Conservation (phyloP, 1,284 basidiomycete genomes). For the Pseudozyma flocculosa region DNA sequence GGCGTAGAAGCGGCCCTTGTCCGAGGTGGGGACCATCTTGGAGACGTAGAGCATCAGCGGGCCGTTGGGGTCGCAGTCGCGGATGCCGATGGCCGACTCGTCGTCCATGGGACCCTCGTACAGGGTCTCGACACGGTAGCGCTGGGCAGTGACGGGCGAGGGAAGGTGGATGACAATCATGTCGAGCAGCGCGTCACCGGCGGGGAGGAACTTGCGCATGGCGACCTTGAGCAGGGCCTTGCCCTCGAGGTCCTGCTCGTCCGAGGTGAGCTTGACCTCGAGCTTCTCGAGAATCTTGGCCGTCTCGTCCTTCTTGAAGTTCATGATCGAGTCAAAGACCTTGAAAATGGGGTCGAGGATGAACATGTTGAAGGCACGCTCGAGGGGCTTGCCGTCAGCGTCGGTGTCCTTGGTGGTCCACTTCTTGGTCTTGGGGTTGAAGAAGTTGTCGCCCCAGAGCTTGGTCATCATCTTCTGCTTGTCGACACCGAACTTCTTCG, state of each 20-base stretch:
- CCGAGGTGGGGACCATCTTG: conserved; percentile 99
- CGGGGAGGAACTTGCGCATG: conserved; percentile 99
- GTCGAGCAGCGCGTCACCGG: conserved; percentile 96
- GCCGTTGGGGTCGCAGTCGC: conserved; percentile 95
- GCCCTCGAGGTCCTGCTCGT: conserved; percentile 93
- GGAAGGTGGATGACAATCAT: conserved; percentile 98
- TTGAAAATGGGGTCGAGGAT: conserved; percentile 99
- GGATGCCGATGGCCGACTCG: conserved; percentile 96
- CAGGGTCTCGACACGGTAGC: conserved; percentile 98
- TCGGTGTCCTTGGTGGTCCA: conserved; percentile 82
- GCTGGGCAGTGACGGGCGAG: conserved; percentile 93
- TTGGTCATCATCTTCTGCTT: conserved; percentile 97
- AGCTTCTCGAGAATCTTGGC: conserved; percentile 90
- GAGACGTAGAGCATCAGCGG: conserved; percentile 98
- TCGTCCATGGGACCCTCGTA: conserved; percentile 99
- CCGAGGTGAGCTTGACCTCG: conserved; percentile 82
- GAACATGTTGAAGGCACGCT: conserved; percentile 68
- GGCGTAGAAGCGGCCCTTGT: conserved; percentile 99
- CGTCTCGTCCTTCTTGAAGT: conserved; percentile 96
- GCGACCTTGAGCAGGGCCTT: conserved; percentile 95
- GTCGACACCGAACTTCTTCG: conserved; percentile 99
- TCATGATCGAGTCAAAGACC: conserved; percentile 98
- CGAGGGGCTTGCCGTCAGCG: conserved; percentile 82
- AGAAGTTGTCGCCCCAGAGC: conserved; percentile 99
- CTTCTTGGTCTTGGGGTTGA: conserved; percentile 96